These are phyloP conservation scores for Saccharomycopsis fermentans DNA, from an alignment of 805 yeast genomes.

Conservation along the genomic window DNA sequence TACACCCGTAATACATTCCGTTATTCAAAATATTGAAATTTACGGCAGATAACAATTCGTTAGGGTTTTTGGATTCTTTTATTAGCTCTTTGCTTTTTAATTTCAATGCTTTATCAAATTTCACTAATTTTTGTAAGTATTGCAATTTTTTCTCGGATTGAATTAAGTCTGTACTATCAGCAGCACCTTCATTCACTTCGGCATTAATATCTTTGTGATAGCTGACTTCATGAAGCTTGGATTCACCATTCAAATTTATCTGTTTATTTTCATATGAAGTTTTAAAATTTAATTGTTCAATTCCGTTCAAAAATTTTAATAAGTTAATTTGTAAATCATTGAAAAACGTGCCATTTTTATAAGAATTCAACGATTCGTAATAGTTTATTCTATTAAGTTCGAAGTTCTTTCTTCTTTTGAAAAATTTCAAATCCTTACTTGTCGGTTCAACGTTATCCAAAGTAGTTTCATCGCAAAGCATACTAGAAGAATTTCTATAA, in stretches of 20 bases:
- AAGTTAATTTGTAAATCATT: slow-evolving; percentile 6
- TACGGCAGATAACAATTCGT: background rate
- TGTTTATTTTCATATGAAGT: background rate
- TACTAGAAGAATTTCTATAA: background rate
- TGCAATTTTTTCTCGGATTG: background rate
- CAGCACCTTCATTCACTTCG: background rate
- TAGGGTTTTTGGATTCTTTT: background rate
- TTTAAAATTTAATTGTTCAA: background rate
- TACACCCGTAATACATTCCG: background rate
- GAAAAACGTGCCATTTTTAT: slow-evolving; percentile 20
- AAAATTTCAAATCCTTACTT: slow-evolving; percentile 28
- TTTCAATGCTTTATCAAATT: background rate
- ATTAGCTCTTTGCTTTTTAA: background rate
- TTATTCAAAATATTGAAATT: background rate
- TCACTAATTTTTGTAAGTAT: background rate
- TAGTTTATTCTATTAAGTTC: slow-evolving; percentile 39
- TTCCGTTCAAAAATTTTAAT: slow-evolving; percentile 8
- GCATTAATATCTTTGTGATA: background rate
- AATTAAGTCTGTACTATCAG: background rate
- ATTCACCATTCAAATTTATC: background rate
- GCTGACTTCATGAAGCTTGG: background rate
- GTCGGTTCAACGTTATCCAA: background rate
- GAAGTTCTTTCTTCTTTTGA: slow-evolving; percentile 29
- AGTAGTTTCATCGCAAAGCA: background rate
- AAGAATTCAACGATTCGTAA: slow-evolving; percentile 30